phyloP scores from a whole-genome alignment of 2,329 filamentous ascomycete species.

The Pyrenophora seminiperda region DNA sequence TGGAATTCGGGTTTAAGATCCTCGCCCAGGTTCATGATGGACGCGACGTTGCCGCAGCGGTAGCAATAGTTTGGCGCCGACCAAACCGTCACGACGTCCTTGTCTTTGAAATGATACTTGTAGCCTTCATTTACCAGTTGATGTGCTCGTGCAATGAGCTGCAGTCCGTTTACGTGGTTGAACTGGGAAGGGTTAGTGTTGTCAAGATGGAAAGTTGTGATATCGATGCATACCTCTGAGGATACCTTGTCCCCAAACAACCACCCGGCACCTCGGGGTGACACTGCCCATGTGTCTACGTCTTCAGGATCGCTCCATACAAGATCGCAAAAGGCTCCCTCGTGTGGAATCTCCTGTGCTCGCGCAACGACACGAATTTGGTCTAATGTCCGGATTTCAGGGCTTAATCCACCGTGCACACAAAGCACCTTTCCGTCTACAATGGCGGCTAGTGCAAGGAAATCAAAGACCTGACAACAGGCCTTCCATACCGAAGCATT shows the following conservation, averaged over 20 bases:
- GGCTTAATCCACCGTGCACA: constrained; percentile 92
- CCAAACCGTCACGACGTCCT: constrained; percentile 97
- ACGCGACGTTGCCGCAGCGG: constrained; percentile 69
- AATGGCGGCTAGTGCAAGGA: constrained; percentile 92
- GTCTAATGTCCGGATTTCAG: constrained; percentile 94
- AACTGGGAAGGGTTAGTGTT: constrained; percentile 53
- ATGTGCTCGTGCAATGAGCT: constrained; percentile 73
- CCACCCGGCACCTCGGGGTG: constrained; percentile 71
- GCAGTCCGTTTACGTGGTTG: constrained; percentile 75
- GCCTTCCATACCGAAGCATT: constrained; percentile 99
- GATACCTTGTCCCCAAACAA: constrained; percentile 73
- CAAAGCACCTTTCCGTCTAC: constrained; percentile 99
- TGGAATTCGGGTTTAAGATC: constrained; percentile 91
- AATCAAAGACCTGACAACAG: constrained; percentile 98
- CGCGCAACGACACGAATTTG: constrained; percentile 76
- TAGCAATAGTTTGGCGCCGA: constrained; percentile 75
- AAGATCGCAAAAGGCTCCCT: constrained; percentile 97
- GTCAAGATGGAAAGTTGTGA: not conserved
- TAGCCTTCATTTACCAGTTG: constrained; percentile 79
- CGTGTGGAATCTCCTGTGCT: constrained; percentile 94
- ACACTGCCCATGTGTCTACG: constrained; percentile 72
- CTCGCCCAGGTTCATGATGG: constrained; percentile 89
- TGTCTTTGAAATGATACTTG: constrained; percentile 93
- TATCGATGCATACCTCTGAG: constrained; percentile 57
- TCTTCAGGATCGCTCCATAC: constrained; percentile 86